Base-by-base conservation (phyloP, 176 grass and related monocot genomes). In the Avena insularis region DNA sequence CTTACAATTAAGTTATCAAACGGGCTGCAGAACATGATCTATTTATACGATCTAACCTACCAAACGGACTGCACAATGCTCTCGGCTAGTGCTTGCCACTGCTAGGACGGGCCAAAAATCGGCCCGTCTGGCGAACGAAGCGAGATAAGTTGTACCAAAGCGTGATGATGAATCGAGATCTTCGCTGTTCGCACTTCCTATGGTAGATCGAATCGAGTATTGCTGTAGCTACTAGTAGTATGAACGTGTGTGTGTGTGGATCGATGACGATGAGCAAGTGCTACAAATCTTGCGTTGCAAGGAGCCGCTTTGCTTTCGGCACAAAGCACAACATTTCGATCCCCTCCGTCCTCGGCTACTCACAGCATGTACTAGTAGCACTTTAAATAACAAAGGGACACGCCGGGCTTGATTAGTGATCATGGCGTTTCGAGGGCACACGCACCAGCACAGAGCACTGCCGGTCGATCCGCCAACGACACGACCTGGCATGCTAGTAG, bases 211-310 rank as follows among this genome's bases (percentile, higher is more conserved):
- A 66, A 33, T 66, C 6, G 63, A 15, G 63, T 66, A 6, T 0
- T 43, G 7, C 40, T 43, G 7, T 43, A 43, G 40, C 62, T 12
- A 14, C 27, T 4, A 66, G 53, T 40, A 12, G 47, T n/a, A 19
- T 43, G 81, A 80, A 55, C 21, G 53, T 23, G 77, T 35, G 23
- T 35, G 23, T 23, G 60, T 29, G 27, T 12, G 47, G 72, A 68
- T 53, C 49, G 40, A 43, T 43, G 40, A 6, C 5, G 23, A 4
- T 14, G 20, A 53, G 25, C 25, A 67, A 14, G 16, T 38, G 78
- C 49, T 3, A 50, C 70, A 82, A 77, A 90, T 68, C 70, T 74
- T 80, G 87, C 66, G 11, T 63, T 46, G 54, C 38, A 62, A 57
- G 77, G 82, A 11, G 16, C 61, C 64, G 64, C 29, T 15, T 67